A percentile compares a stretch with the other conserved stretches of the same genome.
Conservation (phyloP, 805 yeast genomes). For the Candida ipomoeae region DNA sequence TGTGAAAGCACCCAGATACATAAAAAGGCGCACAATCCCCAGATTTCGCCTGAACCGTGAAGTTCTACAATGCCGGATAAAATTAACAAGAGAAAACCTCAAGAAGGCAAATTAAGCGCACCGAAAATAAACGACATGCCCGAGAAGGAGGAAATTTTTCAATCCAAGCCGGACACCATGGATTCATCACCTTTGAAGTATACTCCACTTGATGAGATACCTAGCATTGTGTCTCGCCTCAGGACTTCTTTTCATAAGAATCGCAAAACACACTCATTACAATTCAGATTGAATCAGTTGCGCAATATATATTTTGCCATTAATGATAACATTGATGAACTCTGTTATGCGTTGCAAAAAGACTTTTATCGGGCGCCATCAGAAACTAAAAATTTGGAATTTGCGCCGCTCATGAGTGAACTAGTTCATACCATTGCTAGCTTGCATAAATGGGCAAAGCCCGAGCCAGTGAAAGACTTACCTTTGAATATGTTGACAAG, state of each 20-base stretch:
- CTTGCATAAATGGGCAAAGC: conserved; percentile 59
- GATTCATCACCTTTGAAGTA: conserved; percentile 21
- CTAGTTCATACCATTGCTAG: conserved; percentile 54
- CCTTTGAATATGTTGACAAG: conserved; percentile 31
- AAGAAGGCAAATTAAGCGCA: background rate
- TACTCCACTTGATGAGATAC: conserved; percentile 49
- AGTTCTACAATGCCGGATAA: background rate
- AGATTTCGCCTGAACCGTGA: background rate
- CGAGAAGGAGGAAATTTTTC: background rate
- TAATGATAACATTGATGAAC: conserved; percentile 49
- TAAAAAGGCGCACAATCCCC: conserved; percentile 2
- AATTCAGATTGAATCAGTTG: conserved; percentile 57
- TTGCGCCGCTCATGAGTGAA: conserved; percentile 49
- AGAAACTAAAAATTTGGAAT: conserved; percentile 64
- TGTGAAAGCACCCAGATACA: background rate
- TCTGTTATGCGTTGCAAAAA: conserved; percentile 53
- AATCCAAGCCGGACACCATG: background rate
- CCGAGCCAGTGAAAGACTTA: conserved; percentile 36
- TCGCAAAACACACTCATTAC: conserved; percentile 49
- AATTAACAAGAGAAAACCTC: background rate
- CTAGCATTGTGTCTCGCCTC: conserved; percentile 41
- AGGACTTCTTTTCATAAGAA: conserved; percentile 38
- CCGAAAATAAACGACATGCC: background rate
- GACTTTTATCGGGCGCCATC: conserved; percentile 65
- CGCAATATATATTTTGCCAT: conserved; percentile 63